Base-by-base conservation (phyloP, 2,329 filamentous ascomycete species). In the Pleoardoris graminearum region DNA sequence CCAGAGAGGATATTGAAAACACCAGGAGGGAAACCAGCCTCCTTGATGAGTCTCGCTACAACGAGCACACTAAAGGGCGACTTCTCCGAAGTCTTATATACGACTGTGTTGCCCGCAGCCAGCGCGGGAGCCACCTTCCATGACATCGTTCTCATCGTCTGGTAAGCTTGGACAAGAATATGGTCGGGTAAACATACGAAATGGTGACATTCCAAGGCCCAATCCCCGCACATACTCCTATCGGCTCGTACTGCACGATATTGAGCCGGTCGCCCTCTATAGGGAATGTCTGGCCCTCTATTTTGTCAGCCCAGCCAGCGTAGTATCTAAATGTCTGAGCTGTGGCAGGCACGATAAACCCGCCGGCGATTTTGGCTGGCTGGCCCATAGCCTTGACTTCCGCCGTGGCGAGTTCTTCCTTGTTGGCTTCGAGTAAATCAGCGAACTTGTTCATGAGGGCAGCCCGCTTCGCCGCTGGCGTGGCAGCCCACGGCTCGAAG, bases 1-100 rank as follows among this genome's bases (percentile, higher is more conserved):
- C 67, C 67, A 1, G 67, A 59, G 5, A 70, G 2, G 7, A 62
- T 65, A 57, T 77, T 75, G 48, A 78, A 59, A 1, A 77, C 74
- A 12, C 74, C 75, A 27, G 74, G 68, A 3, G 73, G 74, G 39
- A 75, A 70, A 17, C 62, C 63, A 36, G 67, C 65, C 50, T 74
- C 66, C 29, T 69, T 62, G 50, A 75, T 48, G 1, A 75, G 54
- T 4, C 59, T 50, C 3, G 57, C 63, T 4, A 65, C 44, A 14
- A 65, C 51, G 5, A 68, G 48, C 12, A 62, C 39, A 22, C 57
- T 58, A 23, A 60, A 61, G 1, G 66, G 66, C 6, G 60, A 65
- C 48, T 70, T 68, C 45, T 70, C 67, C 0, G 65, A 67, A 7
- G 48, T 55, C 42, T 69, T 70, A 57, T 58, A 69, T 3, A 70